phyloP scores from a whole-genome alignment of 2,329 filamentous ascomycete species.

The Esteya vermicola region DNA sequence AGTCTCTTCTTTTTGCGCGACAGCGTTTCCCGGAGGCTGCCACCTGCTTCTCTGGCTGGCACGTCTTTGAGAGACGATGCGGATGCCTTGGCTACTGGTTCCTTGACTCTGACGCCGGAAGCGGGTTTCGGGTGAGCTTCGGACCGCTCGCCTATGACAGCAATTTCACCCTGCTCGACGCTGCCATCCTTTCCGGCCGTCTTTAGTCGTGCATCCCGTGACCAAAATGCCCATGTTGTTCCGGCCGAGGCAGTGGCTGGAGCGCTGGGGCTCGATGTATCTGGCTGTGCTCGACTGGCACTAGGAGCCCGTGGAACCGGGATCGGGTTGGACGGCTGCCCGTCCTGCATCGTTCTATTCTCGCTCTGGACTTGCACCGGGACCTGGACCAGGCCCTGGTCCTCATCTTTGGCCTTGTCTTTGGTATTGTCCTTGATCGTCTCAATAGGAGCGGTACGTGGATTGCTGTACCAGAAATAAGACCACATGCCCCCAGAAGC shows the following conservation, averaged over 20 bases:
- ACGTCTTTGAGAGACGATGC: slow-evolving; percentile 19
- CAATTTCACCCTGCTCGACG: slow-evolving; percentile 35
- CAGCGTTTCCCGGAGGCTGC: slow-evolving; percentile 12
- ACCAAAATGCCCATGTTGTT: slow-evolving; percentile 76
- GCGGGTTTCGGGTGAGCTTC: slow-evolving; percentile 38
- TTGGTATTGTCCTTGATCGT: slow-evolving; percentile 3
- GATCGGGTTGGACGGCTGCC: slow-evolving; percentile 10
- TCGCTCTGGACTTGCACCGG: no score
- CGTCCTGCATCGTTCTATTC: slow-evolving; percentile 30
- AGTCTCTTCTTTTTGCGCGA: slow-evolving; percentile 33
- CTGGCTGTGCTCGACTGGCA: slow-evolving; percentile 1
- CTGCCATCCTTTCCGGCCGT: slow-evolving; percentile 15
- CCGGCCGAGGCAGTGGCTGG: slow-evolving; percentile 29
- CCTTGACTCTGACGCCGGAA: slow-evolving; percentile 26
- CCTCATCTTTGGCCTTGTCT: slow-evolving; percentile 2
- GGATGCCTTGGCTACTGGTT: slow-evolving; percentile 19
- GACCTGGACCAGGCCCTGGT: no score
- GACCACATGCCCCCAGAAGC: slow-evolving; percentile 11
- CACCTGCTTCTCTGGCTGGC: slow-evolving; percentile 7
- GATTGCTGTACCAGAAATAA: slow-evolving; percentile 20
- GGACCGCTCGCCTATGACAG: slow-evolving; percentile 41
- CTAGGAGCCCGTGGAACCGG: slow-evolving; percentile 12
- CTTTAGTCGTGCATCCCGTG: slow-evolving; percentile 35
- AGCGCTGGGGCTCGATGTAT: slow-evolving; percentile 11
- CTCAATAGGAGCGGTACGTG: background rate